A percentile compares a stretch with the other conserved stretches of the same genome.
These are phyloP conservation scores for Yarrowia sp. DNA, from an alignment of 805 yeast species.

Conservation along the genomic window DNA sequence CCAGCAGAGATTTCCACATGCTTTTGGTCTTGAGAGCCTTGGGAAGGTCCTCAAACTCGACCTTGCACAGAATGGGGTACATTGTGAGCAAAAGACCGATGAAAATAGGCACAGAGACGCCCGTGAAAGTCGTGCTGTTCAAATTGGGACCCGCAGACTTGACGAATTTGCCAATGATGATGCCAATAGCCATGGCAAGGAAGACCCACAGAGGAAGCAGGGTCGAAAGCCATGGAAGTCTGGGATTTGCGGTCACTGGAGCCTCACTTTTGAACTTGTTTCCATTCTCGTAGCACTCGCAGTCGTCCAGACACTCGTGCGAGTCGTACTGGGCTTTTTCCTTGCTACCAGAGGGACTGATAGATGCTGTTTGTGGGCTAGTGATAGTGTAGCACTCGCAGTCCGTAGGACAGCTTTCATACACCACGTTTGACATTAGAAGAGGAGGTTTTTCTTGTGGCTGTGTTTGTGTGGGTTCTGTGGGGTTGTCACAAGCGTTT, in stretches of 20 bases:
- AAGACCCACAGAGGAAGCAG: slow-evolving; percentile 24
- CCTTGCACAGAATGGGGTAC: slow-evolving; percentile 64
- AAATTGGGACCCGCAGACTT: slow-evolving; percentile 44
- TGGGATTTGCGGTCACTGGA: not conserved
- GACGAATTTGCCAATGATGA: slow-evolving; percentile 45
- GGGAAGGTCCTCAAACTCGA: slow-evolving; percentile 58
- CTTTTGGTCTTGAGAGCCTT: slow-evolving; percentile 44
- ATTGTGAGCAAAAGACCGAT: slow-evolving; percentile 63
- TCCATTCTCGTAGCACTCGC: slow-evolving; percentile 8
- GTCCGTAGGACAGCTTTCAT: slow-evolving; percentile 1
- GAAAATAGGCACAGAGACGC: slow-evolving; percentile 48
- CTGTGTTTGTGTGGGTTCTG: not conserved
- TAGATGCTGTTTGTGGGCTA: not conserved
- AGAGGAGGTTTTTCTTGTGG: not conserved
- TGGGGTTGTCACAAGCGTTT: too few relatives aligned
- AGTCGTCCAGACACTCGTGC: slow-evolving; percentile 16
- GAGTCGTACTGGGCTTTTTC: not conserved
- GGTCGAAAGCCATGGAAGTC: slow-evolving; percentile 11
- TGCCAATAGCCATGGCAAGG: slow-evolving; percentile 46
- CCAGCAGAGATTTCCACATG: slow-evolving; percentile 49
- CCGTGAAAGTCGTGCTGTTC: slow-evolving; percentile 43
- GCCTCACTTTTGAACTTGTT: slow-evolving; percentile 6
- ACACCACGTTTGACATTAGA: not conserved
- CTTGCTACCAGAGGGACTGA: not conserved
- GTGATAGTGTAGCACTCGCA: slow-evolving; percentile 26